These are phyloP conservation scores for Fusarium sp. DNA, from an alignment of 2,329 filamentous ascomycete species.

Conservation along the genomic window DNA sequence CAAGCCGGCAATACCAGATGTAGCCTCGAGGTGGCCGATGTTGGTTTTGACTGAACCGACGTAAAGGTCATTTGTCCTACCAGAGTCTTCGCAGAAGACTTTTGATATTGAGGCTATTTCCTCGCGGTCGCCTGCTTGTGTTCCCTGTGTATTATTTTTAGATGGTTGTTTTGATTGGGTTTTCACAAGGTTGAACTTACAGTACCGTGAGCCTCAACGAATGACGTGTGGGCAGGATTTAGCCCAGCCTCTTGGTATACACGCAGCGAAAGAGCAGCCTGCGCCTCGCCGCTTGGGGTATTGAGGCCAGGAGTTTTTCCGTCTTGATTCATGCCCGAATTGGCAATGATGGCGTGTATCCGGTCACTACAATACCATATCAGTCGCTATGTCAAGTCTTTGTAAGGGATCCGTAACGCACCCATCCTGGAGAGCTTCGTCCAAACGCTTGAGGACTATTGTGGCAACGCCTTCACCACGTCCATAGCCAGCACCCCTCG, in stretches of 20 bases:
- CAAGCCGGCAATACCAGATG: conserved; percentile 3
- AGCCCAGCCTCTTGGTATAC: conserved; percentile 12
- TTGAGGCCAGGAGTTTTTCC: conserved; percentile 7
- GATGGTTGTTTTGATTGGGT: accelerated
- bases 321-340: conserved; percentile 14
- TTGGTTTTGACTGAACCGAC: conserved; percentile 11
- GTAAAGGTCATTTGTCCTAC: background rate
- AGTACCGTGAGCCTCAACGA: conserved; percentile 2
- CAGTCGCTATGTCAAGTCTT: background rate
- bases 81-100: conserved; percentile 1
- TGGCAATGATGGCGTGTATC: conserved; percentile 7
- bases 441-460: conserved; percentile 1
- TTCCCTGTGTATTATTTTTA: background rate
- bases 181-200: background rate
- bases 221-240: background rate
- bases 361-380: background rate
- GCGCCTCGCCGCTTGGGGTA: conserved; percentile 2
- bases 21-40: conserved; percentile 5
- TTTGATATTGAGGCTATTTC: conserved; percentile 1
- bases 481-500: conserved; percentile 4
- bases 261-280: background rate
- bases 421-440: background rate
- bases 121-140: conserved; percentile 8
- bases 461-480: conserved; percentile 6
- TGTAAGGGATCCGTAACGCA: background rate